phyloP scores from a whole-genome alignment of 2,329 filamentous ascomycete genomes.

The Colletotrichum paranaense region DNA sequence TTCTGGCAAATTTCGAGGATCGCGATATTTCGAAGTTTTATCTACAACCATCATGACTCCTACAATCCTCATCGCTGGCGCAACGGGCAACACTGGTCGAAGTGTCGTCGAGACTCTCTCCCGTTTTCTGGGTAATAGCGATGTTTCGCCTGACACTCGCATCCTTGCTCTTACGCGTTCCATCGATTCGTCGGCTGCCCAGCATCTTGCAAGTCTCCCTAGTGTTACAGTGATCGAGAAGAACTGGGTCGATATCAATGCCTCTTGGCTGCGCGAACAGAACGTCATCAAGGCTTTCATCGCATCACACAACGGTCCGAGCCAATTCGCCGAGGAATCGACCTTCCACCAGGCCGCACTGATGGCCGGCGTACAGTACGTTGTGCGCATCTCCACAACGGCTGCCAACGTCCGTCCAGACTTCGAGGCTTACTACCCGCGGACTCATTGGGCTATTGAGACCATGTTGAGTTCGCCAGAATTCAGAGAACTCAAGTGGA shows the following conservation, averaged over 20 bases:
- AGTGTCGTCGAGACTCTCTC: not conserved
- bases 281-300: slow-evolving; percentile 51
- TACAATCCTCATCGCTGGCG: not conserved
- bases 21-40: not conserved
- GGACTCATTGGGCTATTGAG: slow-evolving; percentile 55
- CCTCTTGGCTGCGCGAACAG: slow-evolving; percentile 51
- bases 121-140: not conserved
- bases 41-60: not conserved
- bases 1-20: too few species aligned
- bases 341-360: slow-evolving; percentile 48
- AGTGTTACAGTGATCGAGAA: slow-evolving; percentile 48
- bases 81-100: not conserved
- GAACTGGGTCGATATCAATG: slow-evolving; percentile 50
- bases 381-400: slow-evolving; percentile 54
- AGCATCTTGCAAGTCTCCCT: slow-evolving; percentile 45
- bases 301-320: slow-evolving; percentile 49
- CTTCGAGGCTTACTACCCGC: slow-evolving; percentile 47
- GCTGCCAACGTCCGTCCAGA: slow-evolving; percentile 49
- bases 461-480: slow-evolving; percentile 47
- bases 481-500: slow-evolving; percentile 49
- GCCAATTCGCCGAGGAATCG: slow-evolving; percentile 53
- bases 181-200: slow-evolving; percentile 29
- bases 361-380: slow-evolving; percentile 50
- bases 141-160: slow-evolving; percentile 1
- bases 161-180: slow-evolving; percentile 39